Evolutionary conservation across 2,329 filamentous ascomycete genomes (phyloP).

Genomic region (Venturia carpophila): DNA sequence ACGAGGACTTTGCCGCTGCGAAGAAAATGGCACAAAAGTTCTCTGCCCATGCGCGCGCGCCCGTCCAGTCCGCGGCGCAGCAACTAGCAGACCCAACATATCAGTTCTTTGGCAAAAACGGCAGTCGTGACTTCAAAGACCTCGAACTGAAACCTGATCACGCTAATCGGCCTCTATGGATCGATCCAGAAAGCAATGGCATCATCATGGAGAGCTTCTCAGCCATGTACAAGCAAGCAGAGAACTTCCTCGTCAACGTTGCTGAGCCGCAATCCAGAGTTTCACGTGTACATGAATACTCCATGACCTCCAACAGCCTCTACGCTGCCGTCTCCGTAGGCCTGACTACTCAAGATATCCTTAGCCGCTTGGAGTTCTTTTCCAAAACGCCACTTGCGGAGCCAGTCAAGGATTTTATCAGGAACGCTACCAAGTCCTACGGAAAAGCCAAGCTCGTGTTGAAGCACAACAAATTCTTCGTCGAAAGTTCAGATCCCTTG

Average conservation of each 20-base stretch:
- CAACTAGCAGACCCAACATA: constrained; percentile 24
- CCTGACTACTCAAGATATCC: constrained; percentile 81
- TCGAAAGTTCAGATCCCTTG: constrained; percentile 82
- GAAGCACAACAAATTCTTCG: constrained; percentile 88
- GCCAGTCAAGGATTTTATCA: constrained; percentile 70
- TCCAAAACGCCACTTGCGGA: constrained; percentile 82
- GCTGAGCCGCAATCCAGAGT: constrained; percentile 88
- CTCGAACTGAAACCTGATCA: constrained; percentile 81
- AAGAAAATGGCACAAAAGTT: constrained; percentile 44
- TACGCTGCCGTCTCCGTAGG: constrained; percentile 95
- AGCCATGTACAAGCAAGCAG: constrained; percentile 74
- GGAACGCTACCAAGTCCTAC: constrained; percentile 79
- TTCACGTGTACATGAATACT: constrained; percentile 87
- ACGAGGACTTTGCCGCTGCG: constrained; percentile 28
- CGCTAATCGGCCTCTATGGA: constrained; percentile 84
- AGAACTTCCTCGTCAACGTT: constrained; percentile 93
- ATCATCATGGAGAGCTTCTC: constrained; percentile 95
- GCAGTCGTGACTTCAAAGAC: constrained; percentile 66
- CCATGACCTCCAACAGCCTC: constrained; percentile 81
- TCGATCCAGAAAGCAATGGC: constrained; percentile 75
- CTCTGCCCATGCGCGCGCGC: constrained; percentile 43
- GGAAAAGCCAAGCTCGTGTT: constrained; percentile 93
- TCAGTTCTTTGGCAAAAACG: constrained; percentile 10
- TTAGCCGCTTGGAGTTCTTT: constrained; percentile 77
- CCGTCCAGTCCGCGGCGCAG: constrained; percentile 35